Conservation (phyloP, 257 asterid genomes). For the Nicotiana benthamiana region DNA sequence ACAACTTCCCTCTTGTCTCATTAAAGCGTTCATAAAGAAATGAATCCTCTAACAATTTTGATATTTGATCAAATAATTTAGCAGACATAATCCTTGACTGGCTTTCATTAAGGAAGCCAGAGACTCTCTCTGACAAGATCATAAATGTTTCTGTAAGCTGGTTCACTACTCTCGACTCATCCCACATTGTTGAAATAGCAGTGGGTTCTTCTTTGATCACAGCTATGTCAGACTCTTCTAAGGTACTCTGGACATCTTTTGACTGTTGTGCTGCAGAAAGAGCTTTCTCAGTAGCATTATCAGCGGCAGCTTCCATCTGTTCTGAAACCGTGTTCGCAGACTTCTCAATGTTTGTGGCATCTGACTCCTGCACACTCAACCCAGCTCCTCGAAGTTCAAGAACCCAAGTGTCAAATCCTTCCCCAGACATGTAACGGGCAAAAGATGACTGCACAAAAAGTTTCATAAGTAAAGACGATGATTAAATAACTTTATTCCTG, state of each 20-base stretch:
- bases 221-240: slow-evolving; percentile 33
- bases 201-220: slow-evolving; percentile 34
- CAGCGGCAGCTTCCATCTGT: slow-evolving; percentile 54
- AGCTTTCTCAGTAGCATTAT: slow-evolving; percentile 36
- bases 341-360: slow-evolving; percentile 50
- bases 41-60: slow-evolving; percentile 70
- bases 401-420: slow-evolving; percentile 98
- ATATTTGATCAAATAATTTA: slow-evolving; percentile 75
- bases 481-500: slow-evolving; percentile 7
- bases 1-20: slow-evolving; percentile 49
- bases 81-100: slow-evolving; percentile 74
- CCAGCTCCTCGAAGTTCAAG: slow-evolving; percentile 99
- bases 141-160: slow-evolving; percentile 68
- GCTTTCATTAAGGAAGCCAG: slow-evolving; percentile 84
- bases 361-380: slow-evolving; percentile 56
- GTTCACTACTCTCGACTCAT: slow-evolving; percentile 66
- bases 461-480: slow-evolving; percentile 8
- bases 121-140: slow-evolving; percentile 71
- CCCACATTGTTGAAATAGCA: slow-evolving; percentile 47
- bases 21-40: slow-evolving; percentile 54
- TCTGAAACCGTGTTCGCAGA: slow-evolving; percentile 48
- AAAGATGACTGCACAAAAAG: slow-evolving; percentile 69
- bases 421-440: slow-evolving; percentile 95
- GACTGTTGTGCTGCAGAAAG: slow-evolving; percentile 35
- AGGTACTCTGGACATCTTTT: slow-evolving; percentile 17